phyloP scores from a whole-genome alignment of 805 yeast species.

The Saccharomycopsis fermentans region DNA sequence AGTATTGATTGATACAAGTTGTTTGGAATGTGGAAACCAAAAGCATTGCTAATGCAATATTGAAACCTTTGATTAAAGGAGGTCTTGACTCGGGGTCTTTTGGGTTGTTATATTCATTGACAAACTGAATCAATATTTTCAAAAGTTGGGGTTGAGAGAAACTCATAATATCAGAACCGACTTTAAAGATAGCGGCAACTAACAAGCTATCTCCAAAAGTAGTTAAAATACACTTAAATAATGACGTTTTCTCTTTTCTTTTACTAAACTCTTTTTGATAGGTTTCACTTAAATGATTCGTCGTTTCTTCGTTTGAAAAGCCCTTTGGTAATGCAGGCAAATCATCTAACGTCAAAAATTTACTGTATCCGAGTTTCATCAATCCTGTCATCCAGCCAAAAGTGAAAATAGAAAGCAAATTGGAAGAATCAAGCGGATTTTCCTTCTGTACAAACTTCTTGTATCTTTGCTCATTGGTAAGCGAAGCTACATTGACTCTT shows the following conservation, averaged over 20 bases:
- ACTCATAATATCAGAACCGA: constrained; percentile 67
- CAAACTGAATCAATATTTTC: constrained; percentile 55
- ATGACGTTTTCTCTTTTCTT: constrained; percentile 33
- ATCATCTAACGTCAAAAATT: constrained; percentile 46
- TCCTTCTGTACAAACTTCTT: constrained; percentile 24
- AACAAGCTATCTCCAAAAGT: constrained; percentile 68
- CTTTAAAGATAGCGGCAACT: constrained; percentile 30
- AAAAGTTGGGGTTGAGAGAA: constrained; percentile 83
- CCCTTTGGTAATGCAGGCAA: constrained; percentile 69
- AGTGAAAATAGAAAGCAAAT: constrained; percentile 65
- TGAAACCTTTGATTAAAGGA: constrained; percentile 65
- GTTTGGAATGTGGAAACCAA: constrained; percentile 69
- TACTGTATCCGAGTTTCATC: constrained; percentile 67
- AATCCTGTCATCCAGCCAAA: constrained; percentile 88
- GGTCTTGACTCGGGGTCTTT: constrained; percentile 27
- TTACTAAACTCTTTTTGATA: constrained; percentile 48
- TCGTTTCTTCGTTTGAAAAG: constrained; percentile 45
- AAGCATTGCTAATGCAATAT: constrained; percentile 71
- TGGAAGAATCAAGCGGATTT: constrained; percentile 46
- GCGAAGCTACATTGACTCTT: constrained; percentile 23
- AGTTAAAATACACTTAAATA: constrained; percentile 48
- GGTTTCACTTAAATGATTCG: constrained; percentile 38
- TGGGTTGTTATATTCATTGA: constrained; percentile 35
- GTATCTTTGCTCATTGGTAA: constrained; percentile 33
- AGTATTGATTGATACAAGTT: constrained; percentile 66